Conservation (phyloP, 495 filamentous ascomycete species). For the Aspergillus ellipticus region DNA sequence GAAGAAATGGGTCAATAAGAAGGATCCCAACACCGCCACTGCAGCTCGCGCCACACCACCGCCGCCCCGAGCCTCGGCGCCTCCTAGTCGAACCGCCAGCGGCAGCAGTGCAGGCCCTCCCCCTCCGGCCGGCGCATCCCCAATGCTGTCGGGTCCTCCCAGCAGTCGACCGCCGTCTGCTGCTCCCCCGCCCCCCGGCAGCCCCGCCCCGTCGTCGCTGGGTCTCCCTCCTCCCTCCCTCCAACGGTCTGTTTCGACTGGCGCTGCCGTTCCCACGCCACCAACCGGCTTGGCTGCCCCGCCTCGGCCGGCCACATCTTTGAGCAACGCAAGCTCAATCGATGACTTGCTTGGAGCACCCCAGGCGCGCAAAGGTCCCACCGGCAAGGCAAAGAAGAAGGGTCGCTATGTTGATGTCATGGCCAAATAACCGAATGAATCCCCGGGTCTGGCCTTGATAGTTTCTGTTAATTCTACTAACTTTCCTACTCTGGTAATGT, state of each 20-base stretch:
- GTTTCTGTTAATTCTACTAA: slow-evolving; percentile 21
- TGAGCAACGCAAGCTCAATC: slow-evolving; percentile 79
- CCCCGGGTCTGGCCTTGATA: neutral
- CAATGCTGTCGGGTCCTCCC: slow-evolving; percentile 25
- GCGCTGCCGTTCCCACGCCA: slow-evolving; percentile 31
- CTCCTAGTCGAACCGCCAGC: slow-evolving; percentile 38
- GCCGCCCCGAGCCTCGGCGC: slow-evolving; percentile 46
- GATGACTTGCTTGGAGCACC: slow-evolving; percentile 79
- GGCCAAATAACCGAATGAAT: slow-evolving; percentile 42
- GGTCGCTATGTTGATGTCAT: slow-evolving; percentile 92
- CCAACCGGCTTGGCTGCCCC: slow-evolving; percentile 28
- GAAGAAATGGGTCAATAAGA: slow-evolving; percentile 98
- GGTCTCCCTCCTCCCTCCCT: slow-evolving; percentile 26
- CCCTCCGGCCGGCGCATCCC: slow-evolving; percentile 21
- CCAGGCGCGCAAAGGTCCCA: slow-evolving; percentile 59
- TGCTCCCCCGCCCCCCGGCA: slow-evolving; percentile 34
- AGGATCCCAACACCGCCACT: slow-evolving; percentile 51
- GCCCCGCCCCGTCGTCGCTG: slow-evolving; percentile 36
- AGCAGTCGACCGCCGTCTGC: slow-evolving; percentile 40
- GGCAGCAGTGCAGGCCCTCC: slow-evolving; percentile 37
- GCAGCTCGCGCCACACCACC: slow-evolving; percentile 51
- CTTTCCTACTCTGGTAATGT: slow-evolving; percentile 27
- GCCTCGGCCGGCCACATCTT: slow-evolving; percentile 57
- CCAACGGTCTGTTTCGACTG: slow-evolving; percentile 38
- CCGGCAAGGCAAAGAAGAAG: slow-evolving; percentile 72